Evolutionary conservation across 176 grass and related monocot species (phyloP).

Genomic region (Carex parvula): DNA sequence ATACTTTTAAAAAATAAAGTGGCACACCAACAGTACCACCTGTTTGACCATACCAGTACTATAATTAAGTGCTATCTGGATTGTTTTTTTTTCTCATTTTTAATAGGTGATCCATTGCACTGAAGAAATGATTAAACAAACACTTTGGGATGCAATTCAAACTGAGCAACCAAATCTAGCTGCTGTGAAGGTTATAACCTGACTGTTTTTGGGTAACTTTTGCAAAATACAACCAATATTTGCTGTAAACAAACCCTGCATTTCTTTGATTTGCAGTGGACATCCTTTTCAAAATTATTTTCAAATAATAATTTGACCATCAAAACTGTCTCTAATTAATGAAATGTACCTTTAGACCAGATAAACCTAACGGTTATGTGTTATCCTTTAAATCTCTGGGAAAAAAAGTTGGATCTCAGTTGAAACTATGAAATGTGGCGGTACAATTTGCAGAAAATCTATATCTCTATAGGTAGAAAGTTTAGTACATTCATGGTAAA

Average conservation of each 20-base stretch:
- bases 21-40: no score
- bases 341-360: background rate
- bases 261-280: background rate
- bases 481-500: constrained; percentile 19
- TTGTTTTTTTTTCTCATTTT: background rate
- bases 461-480: no score
- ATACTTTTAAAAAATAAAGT: background rate
- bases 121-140: constrained; percentile 80
- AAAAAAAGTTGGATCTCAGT: background rate
- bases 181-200: constrained; percentile 53
- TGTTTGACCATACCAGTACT: background rate
- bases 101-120: constrained; percentile 82
- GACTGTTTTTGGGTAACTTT: background rate
- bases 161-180: constrained; percentile 57
- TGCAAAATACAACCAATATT: background rate
- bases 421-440: background rate
- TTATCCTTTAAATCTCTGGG: background rate
- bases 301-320: background rate
- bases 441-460: background rate
- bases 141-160: constrained; percentile 82
- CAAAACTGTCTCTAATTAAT: background rate
- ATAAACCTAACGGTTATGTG: background rate
- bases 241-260: background rate
- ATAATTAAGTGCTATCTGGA: background rate
- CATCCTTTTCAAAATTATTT: background rate